Percentiles rank a stretch among this genome's conserved stretches.
Conservation (phyloP, 108 stramenopile genomes). For the Pseudonitzschia multiseries region DNA sequence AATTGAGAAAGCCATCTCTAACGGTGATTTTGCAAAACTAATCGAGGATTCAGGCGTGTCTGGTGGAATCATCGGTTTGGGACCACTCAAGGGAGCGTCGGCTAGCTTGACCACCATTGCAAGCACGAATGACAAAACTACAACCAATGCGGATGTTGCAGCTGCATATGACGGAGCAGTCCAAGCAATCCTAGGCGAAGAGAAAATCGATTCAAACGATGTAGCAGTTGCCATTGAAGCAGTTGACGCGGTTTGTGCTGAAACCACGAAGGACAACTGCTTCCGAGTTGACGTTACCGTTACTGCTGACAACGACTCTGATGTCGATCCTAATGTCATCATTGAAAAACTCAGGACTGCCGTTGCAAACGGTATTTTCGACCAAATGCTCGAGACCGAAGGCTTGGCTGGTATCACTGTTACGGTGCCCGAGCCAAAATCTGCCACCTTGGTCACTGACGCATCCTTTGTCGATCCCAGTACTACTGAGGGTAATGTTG, state of each 20-base stretch:
- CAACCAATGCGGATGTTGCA: not conserved
- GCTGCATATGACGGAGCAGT: not conserved
- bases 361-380: not conserved
- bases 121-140: not conserved
- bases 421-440: not conserved
- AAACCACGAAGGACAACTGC: not conserved
- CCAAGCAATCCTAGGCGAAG: not conserved
- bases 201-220: not conserved
- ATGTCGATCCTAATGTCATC: not conserved
- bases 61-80: not conserved
- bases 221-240: not conserved
- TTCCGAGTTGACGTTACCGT: not conserved
- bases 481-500: not conserved
- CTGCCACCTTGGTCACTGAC: not conserved
- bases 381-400: not conserved
- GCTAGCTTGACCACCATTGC: not conserved
- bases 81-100: not conserved
- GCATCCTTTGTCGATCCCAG: not conserved
- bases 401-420: not conserved
- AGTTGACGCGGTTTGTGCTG: not conserved
- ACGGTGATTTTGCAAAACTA: not conserved
- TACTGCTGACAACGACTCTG: not conserved
- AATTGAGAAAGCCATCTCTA: not conserved
- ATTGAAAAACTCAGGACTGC: not conserved
- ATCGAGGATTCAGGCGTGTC: not conserved